Percentiles rank a stretch among this genome's conserved stretches.
These are phyloP conservation scores for Bocquillonia castaneifolia DNA, from an alignment of 441 rosid genomes.

Conservation along the genomic window DNA sequence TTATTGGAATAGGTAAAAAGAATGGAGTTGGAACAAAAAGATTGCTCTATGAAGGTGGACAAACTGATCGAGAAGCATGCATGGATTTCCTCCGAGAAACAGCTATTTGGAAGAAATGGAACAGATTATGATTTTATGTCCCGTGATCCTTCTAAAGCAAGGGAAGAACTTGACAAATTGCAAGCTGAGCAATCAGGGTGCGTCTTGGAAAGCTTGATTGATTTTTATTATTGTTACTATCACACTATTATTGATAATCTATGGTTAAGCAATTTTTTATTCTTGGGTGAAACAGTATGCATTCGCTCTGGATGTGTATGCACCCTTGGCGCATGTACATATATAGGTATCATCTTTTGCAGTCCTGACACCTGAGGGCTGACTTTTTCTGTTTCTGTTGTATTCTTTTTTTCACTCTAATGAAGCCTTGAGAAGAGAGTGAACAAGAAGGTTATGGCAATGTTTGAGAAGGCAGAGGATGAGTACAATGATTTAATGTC, in stretches of 20 bases:
- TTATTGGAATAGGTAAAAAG: constrained; percentile 56
- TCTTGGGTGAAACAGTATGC: background rate
- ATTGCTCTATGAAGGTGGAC: constrained; percentile 77
- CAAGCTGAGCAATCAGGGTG: constrained; percentile 93
- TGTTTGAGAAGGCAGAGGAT: constrained; percentile 99
- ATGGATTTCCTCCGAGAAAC: constrained; percentile 94
- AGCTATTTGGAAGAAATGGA: constrained; percentile 87
- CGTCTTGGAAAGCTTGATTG: constrained; percentile 16
- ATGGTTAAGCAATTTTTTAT: constrained; percentile 1
- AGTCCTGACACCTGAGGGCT: constrained; percentile 18
- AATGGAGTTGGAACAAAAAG: constrained; percentile 90
- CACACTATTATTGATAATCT: background rate
- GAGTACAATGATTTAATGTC: constrained; percentile 89
- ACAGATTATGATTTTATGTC: constrained; percentile 92
- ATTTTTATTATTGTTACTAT: background rate
- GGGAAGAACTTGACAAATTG: constrained; percentile 76
- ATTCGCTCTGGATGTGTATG: background rate
- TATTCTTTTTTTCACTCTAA: constrained; percentile 21
- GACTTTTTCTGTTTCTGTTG: constrained; percentile 18
- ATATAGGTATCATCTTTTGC: constrained; percentile 1
- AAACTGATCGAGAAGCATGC: constrained; percentile 90
- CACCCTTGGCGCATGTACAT: no score
- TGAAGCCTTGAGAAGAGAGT: constrained; percentile 94
- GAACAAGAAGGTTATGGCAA: constrained; percentile 96
- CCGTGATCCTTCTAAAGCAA: constrained; percentile 66